These are phyloP conservation scores for Sideroxylon spinosum DNA, from an alignment of 179 eudicot species.

Conservation along the genomic window DNA sequence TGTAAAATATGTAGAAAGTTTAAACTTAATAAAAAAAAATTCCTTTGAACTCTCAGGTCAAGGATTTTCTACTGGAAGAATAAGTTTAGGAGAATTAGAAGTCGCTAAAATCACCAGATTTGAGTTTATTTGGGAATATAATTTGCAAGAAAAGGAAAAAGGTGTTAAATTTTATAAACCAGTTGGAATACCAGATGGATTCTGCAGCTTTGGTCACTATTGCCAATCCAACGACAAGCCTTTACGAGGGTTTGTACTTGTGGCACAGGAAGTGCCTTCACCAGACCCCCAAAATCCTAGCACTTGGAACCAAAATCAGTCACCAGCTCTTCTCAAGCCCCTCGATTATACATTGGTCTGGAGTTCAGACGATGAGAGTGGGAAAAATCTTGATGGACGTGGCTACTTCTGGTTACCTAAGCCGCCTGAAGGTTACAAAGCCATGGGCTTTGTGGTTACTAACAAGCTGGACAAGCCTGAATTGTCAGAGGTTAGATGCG, in stretches of 20 bases:
- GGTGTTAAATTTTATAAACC: constrained; percentile 69
- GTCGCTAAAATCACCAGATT: constrained; percentile 56
- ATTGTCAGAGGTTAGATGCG: constrained; percentile 57
- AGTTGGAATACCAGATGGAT: constrained; percentile 59
- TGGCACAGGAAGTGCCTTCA: constrained; percentile 40
- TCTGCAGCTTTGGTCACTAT: constrained; percentile 67
- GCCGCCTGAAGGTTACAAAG: constrained; percentile 77
- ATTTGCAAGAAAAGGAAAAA: constrained; percentile 40
- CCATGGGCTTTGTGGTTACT: constrained; percentile 74
- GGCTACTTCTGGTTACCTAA: constrained; percentile 79
- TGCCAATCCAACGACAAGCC: constrained; percentile 56
- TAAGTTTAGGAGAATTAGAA: constrained; percentile 72
- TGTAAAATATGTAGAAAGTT: not conserved
- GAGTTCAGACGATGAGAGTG: constrained; percentile 56
- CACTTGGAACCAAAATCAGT: constrained; percentile 9
- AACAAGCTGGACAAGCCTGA: constrained; percentile 51
- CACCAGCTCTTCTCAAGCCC: constrained; percentile 63
- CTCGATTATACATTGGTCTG: constrained; percentile 65
- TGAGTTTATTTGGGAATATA: constrained; percentile 64
- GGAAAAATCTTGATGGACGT: constrained; percentile 32
- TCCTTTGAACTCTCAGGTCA: constrained; percentile 43
- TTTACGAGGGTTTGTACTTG: constrained; percentile 59
- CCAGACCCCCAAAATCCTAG: constrained; percentile 3
- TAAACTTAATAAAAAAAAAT: not conserved
- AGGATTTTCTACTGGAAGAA: constrained; percentile 65